Evolutionary conservation across 345 rosid species (phyloP).

Genomic region (Angophora floribunda): DNA sequence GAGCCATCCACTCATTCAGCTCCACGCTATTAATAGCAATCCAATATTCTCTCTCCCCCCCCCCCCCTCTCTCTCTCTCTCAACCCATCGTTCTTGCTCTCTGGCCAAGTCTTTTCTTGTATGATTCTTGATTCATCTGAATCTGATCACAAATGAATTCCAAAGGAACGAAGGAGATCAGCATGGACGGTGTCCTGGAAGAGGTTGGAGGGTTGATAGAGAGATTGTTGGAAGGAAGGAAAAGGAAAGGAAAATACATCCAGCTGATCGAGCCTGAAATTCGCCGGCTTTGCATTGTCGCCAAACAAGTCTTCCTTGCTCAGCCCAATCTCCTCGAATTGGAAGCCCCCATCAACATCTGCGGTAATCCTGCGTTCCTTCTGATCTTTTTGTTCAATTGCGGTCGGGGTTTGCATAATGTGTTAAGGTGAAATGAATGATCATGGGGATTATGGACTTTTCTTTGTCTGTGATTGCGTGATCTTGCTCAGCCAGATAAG

Average conservation of each 20-base stretch:
- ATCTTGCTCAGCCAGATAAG: neutral
- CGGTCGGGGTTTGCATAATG: neutral
- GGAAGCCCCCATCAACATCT: constrained; percentile 39
- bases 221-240: constrained; percentile 27
- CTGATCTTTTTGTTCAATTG: neutral
- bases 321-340: constrained; percentile 38
- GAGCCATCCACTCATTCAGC: neutral
- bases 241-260: constrained; percentile 18
- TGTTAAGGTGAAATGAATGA: neutral
- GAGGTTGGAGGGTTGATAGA: constrained; percentile 25
- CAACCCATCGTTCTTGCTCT: neutral
- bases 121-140: neutral
- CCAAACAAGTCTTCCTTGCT: constrained; percentile 29
- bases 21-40: neutral
- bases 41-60: neutral
- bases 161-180: neutral
- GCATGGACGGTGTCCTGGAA: constrained; percentile 9
- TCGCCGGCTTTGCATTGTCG: constrained; percentile 20
- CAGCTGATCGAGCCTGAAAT: constrained; percentile 28
- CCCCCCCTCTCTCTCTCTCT: neutral
- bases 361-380: constrained; percentile 13
- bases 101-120: neutral
- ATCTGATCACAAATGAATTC: neutral
- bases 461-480: neutral
- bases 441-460: neutral